Evolutionary conservation across 2,329 filamentous ascomycete species (phyloP), one percentile per base, ranked within the genome.

Genomic region (Penicillium thymicola): DNA sequence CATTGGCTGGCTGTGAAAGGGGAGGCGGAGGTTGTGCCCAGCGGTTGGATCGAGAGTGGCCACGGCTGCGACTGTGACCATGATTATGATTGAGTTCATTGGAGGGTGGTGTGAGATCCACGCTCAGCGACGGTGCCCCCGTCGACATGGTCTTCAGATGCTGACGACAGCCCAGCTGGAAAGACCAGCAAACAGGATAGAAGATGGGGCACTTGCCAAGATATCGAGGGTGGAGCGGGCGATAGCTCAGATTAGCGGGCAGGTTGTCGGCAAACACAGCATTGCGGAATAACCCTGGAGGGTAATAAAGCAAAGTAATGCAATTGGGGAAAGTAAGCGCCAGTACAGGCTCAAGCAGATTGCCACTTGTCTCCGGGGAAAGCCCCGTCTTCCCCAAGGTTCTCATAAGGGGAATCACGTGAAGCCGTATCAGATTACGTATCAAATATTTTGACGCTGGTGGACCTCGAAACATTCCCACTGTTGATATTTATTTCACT

Each of bases 11-110:
- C 47, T 67, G 61, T 34, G 66, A 59, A 53, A 66, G 58, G 44
- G 65, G 60, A 51, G 66, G 64, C 30, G 70, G 63, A 32, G 63
- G 63, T 53, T 69, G 69, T 38, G 67, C 59, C 61, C 64, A 68
- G 54, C 69, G 68, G 60, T 59, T 61, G 38, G 70, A 72, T 52
- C 73, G 70, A 54, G 67, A 67, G 55, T 76, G 73, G 34, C 72
- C 72, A 38, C 62, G 72, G 41, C 69, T 60, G 37, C 67, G 67
- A 57, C 63, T 57, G 40, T 61, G 65, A 40, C 60, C 63, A 54
- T 67, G 67, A 27, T 61, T 61, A 55, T 67, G 67, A 30, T 61
- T 63, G 55, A 73, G 64, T 54, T 58, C 62, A 56, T 63, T 64
- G 60, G 57, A 52, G 21, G 62, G 58, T 46, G 67, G 60, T 51